Percentiles rank a stretch among this genome's conserved stretches.
These are phyloP conservation scores for Candida lessepsii DNA, from an alignment of 805 yeast species.

Conservation along the genomic window DNA sequence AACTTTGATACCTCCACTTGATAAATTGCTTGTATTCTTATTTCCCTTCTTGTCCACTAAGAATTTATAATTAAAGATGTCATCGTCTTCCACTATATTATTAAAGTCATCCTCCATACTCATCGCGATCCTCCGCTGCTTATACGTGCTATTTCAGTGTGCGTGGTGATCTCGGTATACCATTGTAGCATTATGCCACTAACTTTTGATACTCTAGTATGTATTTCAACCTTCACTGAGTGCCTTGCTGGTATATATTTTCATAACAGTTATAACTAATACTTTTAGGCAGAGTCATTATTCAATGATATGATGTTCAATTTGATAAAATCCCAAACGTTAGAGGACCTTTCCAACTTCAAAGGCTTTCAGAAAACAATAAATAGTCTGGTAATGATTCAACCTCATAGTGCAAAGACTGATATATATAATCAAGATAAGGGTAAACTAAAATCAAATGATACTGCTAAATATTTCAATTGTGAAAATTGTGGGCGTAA, in stretches of 20 bases:
- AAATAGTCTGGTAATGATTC: constrained; percentile 15
- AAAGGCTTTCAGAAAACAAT: constrained; percentile 20
- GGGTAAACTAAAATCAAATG: constrained; percentile 40
- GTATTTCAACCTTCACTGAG: constrained; percentile 6
- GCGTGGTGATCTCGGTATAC: not conserved
- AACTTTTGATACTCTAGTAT: constrained; percentile 15
- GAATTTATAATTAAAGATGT: constrained; percentile 35
- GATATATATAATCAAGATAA: constrained; percentile 56
- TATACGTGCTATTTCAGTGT: not conserved
- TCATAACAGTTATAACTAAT: not conserved
- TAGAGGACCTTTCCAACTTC: constrained; percentile 24
- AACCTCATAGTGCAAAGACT: constrained; percentile 19
- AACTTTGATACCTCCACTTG: constrained; percentile 42
- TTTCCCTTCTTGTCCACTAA: constrained; percentile 8
- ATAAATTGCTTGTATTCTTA: not conserved
- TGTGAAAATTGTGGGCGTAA: constrained; percentile 83
- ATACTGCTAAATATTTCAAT: constrained; percentile 58
- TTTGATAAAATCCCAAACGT: constrained; percentile 31
- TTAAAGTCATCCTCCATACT: constrained; percentile 8
- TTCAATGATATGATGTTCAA: constrained; percentile 33
- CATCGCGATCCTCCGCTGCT: constrained; percentile 5
- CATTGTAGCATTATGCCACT: constrained; percentile 9
- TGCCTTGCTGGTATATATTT: not conserved
- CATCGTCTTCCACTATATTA: constrained; percentile 21
- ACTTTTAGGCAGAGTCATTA: constrained; percentile 36